Percentiles rank a stretch among this genome's conserved stretches.
phyloP scores from a whole-genome alignment of 257 asterid genomes.

The Nicotiana sylvestris region DNA sequence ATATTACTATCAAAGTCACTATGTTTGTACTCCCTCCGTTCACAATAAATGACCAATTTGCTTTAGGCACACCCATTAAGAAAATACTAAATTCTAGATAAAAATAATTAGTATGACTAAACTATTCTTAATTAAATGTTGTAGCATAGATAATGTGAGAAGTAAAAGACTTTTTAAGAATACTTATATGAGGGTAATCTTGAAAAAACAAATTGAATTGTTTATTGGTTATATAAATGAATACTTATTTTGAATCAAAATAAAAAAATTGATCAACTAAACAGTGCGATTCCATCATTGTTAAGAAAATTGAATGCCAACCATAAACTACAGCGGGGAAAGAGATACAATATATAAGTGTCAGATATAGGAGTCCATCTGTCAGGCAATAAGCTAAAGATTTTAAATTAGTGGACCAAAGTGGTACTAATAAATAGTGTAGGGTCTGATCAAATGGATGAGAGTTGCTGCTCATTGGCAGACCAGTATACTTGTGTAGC shows the following conservation, averaged over 20 bases:
- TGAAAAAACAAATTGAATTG: too few species aligned
- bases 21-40: background rate
- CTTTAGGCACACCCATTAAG: too few species aligned
- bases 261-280: background rate
- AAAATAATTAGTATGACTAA: too few species aligned
- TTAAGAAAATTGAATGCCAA: constrained; percentile 2
- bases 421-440: background rate
- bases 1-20: background rate
- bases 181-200: too few species aligned
- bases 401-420: constrained; percentile 2
- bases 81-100: too few species aligned
- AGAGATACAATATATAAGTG: background rate
- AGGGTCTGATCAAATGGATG: background rate
- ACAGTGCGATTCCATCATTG: background rate
- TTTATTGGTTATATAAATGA: too few species aligned
- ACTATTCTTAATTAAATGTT: too few species aligned
- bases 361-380: background rate
- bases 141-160: too few species aligned
- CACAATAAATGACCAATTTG: too few species aligned
- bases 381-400: background rate
- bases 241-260: too few species aligned
- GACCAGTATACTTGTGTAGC: background rate
- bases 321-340: background rate
- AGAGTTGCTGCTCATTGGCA: constrained; percentile 2
- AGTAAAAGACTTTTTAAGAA: too few species aligned